Conservation (phyloP, 2,329 filamentous ascomycete genomes). For the Ilyonectria robusta region DNA sequence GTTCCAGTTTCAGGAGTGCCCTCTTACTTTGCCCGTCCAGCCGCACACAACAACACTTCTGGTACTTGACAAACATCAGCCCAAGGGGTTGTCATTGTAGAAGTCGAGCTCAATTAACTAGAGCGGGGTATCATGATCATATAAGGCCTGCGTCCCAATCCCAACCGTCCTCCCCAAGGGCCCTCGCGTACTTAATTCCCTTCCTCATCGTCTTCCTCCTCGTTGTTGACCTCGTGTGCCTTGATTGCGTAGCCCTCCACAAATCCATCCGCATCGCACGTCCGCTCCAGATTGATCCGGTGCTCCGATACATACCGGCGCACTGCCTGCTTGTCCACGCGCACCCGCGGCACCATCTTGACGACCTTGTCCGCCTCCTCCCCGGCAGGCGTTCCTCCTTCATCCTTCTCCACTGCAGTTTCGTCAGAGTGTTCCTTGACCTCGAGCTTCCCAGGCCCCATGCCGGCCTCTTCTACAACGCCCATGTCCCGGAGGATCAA, state of each 20-base stretch:
- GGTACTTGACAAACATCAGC: neutral
- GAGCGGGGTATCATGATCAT: constrained; percentile 44
- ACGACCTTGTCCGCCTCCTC: constrained; percentile 49
- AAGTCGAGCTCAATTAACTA: constrained; percentile 31
- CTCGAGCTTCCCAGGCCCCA: constrained; percentile 58
- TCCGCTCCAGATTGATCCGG: constrained; percentile 72
- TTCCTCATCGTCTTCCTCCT: constrained; percentile 48
- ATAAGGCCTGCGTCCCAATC: constrained; percentile 29
- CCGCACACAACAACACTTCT: neutral
- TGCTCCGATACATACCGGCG: constrained; percentile 77
- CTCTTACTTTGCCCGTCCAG: neutral
- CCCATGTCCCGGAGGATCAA: constrained; percentile 85
- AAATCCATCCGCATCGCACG: constrained; percentile 83
- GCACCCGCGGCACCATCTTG: constrained; percentile 61
- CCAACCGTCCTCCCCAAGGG: constrained; percentile 12
- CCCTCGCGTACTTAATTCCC: constrained; percentile 27
- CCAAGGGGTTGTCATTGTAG: constrained; percentile 9
- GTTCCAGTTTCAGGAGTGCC: neutral
- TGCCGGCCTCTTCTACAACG: constrained; percentile 72
- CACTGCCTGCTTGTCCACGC: constrained; percentile 69
- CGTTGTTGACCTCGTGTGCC: constrained; percentile 51
- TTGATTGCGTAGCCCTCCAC: constrained; percentile 74
- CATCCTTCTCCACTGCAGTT: constrained; percentile 39
- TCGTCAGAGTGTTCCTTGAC: constrained; percentile 30
- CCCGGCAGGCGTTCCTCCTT: constrained; percentile 33